phyloP scores from a whole-genome alignment of 2,329 filamentous ascomycete genomes.

The Colletotrichum ledebouriae region DNA sequence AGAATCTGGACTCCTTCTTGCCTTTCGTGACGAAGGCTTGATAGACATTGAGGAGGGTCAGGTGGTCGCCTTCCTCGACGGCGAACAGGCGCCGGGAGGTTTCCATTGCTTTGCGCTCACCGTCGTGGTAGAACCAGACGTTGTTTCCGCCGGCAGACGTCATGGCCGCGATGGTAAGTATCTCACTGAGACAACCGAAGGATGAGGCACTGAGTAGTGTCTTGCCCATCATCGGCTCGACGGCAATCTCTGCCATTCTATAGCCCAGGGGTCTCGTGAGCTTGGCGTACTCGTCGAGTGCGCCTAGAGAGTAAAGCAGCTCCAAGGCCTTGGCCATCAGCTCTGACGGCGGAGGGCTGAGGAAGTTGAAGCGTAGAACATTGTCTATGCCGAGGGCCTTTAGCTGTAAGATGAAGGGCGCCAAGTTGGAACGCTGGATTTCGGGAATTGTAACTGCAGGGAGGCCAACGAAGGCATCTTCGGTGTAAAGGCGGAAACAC shows the following conservation, averaged over 20 bases:
- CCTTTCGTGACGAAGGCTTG: slow-evolving; percentile 87
- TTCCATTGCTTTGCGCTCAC: slow-evolving; percentile 81
- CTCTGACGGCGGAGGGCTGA: slow-evolving; percentile 87
- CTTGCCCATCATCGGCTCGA: slow-evolving; percentile 97
- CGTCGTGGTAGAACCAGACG: slow-evolving; percentile 86
- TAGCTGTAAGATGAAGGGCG: slow-evolving; percentile 88
- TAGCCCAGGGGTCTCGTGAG: slow-evolving; percentile 89
- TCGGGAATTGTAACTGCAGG: slow-evolving; percentile 85
- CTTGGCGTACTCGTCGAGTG: slow-evolving; percentile 89
- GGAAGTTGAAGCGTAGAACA: slow-evolving; percentile 88
- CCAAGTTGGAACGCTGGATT: slow-evolving; percentile 91
- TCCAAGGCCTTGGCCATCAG: slow-evolving; percentile 89
- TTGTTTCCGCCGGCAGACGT: slow-evolving; percentile 84
- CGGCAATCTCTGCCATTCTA: slow-evolving; percentile 91
- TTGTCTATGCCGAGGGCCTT: slow-evolving; percentile 98
- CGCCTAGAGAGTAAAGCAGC: slow-evolving; percentile 86
- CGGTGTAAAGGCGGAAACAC: slow-evolving; percentile 93
- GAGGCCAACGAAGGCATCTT: slow-evolving; percentile 75
- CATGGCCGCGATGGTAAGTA: slow-evolving; percentile 95
- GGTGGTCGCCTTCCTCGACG: slow-evolving; percentile 91
- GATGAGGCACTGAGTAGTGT: slow-evolving; percentile 80
- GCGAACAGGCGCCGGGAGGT: slow-evolving; percentile 84
- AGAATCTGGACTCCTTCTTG: slow-evolving; percentile 87
- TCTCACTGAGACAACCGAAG: slow-evolving; percentile 86
- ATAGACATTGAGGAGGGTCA: slow-evolving; percentile 95